A percentile compares a stretch with the other conserved stretches of the same genome.
Evolutionary conservation across 306 rosid species (phyloP).

Genomic region (Cyamopsis tetragonoloba): DNA sequence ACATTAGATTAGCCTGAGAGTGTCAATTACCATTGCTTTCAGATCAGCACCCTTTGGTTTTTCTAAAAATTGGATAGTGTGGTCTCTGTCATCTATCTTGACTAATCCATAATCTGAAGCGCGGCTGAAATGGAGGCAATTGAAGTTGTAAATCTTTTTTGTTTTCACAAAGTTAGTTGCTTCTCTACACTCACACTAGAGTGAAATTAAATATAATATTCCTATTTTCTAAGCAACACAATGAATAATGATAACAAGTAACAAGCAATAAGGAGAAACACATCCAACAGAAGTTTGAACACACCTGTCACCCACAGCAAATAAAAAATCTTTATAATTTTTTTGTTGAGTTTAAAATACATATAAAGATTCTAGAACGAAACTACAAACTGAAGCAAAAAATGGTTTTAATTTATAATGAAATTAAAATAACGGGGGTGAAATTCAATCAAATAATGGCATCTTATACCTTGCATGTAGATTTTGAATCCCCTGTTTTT

Average conservation of each 20-base stretch:
- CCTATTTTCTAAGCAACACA: neutral
- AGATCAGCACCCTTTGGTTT: conserved; percentile 72
- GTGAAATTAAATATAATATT: neutral
- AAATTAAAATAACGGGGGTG: neutral
- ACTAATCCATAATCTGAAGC: conserved; percentile 91
- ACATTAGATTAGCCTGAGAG: conserved; percentile 11
- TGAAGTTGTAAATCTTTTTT: neutral
- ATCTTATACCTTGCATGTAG: conserved; percentile 90
- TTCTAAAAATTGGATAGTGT: conserved; percentile 61
- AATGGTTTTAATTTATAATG: neutral
- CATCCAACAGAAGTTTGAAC: conserved; percentile 23
- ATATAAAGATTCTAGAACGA: conserved; percentile 15
- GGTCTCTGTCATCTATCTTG: conserved; percentile 69
- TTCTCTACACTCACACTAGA: neutral
- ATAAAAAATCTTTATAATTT: too few species aligned
- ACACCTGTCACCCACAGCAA: conserved; percentile 64
- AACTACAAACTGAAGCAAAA: conserved; percentile 16
- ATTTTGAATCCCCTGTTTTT: conserved; percentile 89
- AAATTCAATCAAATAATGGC: conserved; percentile 13
- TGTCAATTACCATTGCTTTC: conserved; percentile 71
- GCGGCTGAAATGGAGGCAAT: conserved; percentile 56
- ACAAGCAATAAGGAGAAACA: neutral
- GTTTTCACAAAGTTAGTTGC: neutral
- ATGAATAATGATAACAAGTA: too few species aligned
- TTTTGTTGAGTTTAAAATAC: too few species aligned